These are phyloP conservation scores for Filobasidium uniguttulatum DNA, from an alignment of 1,284 basidiomycete genomes.

Conservation along the genomic window DNA sequence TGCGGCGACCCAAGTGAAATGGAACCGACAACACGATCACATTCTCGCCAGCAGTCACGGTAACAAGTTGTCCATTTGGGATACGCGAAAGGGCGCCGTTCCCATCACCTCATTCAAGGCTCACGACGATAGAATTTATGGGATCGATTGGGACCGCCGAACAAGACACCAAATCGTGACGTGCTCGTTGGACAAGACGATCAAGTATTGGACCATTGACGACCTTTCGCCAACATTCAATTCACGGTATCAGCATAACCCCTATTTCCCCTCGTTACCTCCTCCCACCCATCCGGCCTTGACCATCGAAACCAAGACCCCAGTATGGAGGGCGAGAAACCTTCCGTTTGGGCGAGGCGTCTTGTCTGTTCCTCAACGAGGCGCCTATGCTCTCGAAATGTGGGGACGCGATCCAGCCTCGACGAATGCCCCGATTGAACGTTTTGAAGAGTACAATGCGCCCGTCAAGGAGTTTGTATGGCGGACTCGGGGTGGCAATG, in stretches of 20 bases:
- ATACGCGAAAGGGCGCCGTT: conserved; percentile 75
- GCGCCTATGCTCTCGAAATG: conserved; percentile 74
- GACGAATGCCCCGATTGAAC: conserved; percentile 45
- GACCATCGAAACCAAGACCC: conserved; percentile 63
- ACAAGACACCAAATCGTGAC: conserved; percentile 66
- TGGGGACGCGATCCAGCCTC: conserved; percentile 45
- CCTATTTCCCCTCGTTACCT: conserved; percentile 18
- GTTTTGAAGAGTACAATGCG: conserved; percentile 78
- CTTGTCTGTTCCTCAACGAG: conserved; percentile 77
- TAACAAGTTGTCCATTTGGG: conserved; percentile 68
- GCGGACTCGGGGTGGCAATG: conserved; percentile 49
- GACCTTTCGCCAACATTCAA: conserved; percentile 19
- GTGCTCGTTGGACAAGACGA: conserved; percentile 80
- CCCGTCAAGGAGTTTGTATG: conserved; percentile 98
- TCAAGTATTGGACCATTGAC: conserved; percentile 63
- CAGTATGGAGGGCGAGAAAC: conserved; percentile 86
- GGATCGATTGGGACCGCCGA: conserved; percentile 81
- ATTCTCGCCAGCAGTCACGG: conserved; percentile 75
- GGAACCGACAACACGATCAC: conserved; percentile 74
- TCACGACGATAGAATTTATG: conserved; percentile 79
- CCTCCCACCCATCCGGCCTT: conserved; percentile 41
- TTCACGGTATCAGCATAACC: conserved; percentile 12
- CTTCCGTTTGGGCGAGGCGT: conserved; percentile 86
- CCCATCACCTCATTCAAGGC: conserved; percentile 63
- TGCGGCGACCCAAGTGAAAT: conserved; percentile 73